Evolutionary conservation across 208 protist species (phyloP), one percentile per base, ranked within the genome.

Genomic region (Jaenimonas drosophilae): DNA sequence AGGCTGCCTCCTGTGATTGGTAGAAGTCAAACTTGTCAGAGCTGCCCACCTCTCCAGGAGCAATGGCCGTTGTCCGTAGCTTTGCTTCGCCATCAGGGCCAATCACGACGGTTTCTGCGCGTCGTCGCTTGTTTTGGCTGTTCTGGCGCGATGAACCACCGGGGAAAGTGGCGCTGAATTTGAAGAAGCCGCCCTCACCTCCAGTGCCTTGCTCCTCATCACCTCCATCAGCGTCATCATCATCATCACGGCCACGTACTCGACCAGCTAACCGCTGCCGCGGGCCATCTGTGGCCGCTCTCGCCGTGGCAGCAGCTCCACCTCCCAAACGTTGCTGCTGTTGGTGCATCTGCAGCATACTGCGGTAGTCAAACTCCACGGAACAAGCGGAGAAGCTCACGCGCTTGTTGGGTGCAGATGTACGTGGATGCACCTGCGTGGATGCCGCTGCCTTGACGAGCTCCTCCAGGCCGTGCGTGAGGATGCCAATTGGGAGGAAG

Each of bases 21-120:
- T 88, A 88, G 49, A 70, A 83, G 24, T 91, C 61, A 64, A 91
- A 91, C 12, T 47, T 32, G 24, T 38, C 37, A 25, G 6, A 25
- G 19, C 28, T 36, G 14, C 48, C 25, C 33, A 40, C 51, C 2
- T 53, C 49, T 16, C 39, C 45, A 3, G 49, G 48, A 0, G 26
- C 50, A n/a, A 78, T 39, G 4, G 70, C 70, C 4, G 64, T 87
- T 16, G 59, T 78, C 29, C 62, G 65, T 41, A 78, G 62, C 29
- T 55, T 29, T 3, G 37, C 44, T 30, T 42, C 27, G 6, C 69
- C 72, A 44, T 86, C 64, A n/a, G 31, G 47, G 25, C 46, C 58
- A 11, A 60, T 11, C 29, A 70, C 53, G 39, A 59, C 49, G 9
- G 59, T 50, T 47, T 88, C 78, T 3, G 61, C 56, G 16, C 78